A percentile compares a stretch with the other conserved stretches of the same genome.
These are phyloP conservation scores for Lepraria neglecta DNA, from an alignment of 495 filamentous ascomycete species.

Conservation along the genomic window DNA sequence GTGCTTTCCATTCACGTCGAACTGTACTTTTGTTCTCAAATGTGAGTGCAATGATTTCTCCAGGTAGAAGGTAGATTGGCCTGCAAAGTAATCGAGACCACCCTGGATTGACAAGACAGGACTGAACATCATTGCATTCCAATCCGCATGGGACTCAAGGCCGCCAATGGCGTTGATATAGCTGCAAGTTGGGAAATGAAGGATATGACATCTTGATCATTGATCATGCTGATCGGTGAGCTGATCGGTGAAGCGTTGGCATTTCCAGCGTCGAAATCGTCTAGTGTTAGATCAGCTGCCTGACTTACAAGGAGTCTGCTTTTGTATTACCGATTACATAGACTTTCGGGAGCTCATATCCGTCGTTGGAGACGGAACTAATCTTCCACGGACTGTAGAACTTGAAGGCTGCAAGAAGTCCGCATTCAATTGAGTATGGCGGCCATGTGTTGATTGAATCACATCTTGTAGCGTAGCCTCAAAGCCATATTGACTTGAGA, in stretches of 20 bases:
- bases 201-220: slow-evolving; percentile 35
- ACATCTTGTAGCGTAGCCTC: slow-evolving; percentile 43
- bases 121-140: slow-evolving; percentile 42
- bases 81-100: slow-evolving; percentile 30
- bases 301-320: too few species aligned
- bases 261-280: slow-evolving; percentile 1
- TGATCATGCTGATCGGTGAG: slow-evolving; percentile 42
- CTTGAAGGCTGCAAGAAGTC: slow-evolving; percentile 37
- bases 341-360: slow-evolving; percentile 41
- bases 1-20: slow-evolving; percentile 30
- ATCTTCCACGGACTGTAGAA: slow-evolving; percentile 41
- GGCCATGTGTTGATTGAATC: slow-evolving; percentile 40
- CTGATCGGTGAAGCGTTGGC: slow-evolving; percentile 37
- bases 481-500: slow-evolving; percentile 45
- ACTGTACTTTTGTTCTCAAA: slow-evolving; percentile 36
- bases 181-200: slow-evolving; percentile 39
- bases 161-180: slow-evolving; percentile 34
- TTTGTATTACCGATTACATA: slow-evolving; percentile 25
- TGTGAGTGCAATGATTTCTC: slow-evolving; percentile 36
- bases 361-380: slow-evolving; percentile 44
- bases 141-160: slow-evolving; percentile 45
- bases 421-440: slow-evolving; percentile 39
- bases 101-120: slow-evolving; percentile 39
- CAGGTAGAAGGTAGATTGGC: slow-evolving; percentile 40
- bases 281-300: too few species aligned